phyloP scores from a whole-genome alignment of 306 rosid species.

The Quercus wislizeni region DNA sequence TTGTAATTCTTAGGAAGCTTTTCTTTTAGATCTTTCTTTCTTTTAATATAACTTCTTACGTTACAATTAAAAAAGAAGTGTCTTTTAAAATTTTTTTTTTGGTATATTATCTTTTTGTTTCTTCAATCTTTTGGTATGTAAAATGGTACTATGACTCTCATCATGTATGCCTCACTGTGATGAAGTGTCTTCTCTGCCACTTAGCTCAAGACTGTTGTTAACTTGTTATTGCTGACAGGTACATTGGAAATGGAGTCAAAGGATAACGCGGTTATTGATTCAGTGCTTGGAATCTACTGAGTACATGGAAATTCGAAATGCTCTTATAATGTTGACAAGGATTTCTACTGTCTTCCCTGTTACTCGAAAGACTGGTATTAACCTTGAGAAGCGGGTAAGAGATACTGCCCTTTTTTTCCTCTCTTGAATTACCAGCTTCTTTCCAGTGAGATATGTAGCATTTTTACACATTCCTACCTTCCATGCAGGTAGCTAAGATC shows the following conservation, averaged over 20 bases:
- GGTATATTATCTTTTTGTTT: neutral
- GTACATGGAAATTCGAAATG: conserved; percentile 98
- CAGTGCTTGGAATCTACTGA: conserved; percentile 94
- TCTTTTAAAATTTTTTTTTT: neutral
- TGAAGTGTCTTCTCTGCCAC: neutral
- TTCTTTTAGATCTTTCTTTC: too few species aligned
- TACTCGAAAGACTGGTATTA: conserved; percentile 88
- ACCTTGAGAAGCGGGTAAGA: conserved; percentile 92
- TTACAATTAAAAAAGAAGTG: neutral
- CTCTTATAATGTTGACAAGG: conserved; percentile 89
- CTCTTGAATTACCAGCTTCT: neutral
- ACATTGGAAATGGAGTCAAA: conserved; percentile 99
- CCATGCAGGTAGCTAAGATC: conserved; percentile 83
- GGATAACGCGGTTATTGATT: conserved; percentile 82
- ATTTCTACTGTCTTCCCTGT: conserved; percentile 95
- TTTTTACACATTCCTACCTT: conserved; percentile 7
- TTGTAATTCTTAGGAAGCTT: too few species aligned
- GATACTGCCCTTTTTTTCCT: neutral
- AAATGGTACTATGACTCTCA: neutral
- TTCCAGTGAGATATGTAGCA: neutral
- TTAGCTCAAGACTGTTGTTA: neutral
- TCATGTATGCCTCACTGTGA: neutral
- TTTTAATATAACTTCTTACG: too few species aligned
- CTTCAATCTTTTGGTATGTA: neutral
- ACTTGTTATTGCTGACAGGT: conserved; percentile 51